Evolutionary conservation across 2,329 filamentous ascomycete species (phyloP).

Genomic region (Pyrenophora teres): DNA sequence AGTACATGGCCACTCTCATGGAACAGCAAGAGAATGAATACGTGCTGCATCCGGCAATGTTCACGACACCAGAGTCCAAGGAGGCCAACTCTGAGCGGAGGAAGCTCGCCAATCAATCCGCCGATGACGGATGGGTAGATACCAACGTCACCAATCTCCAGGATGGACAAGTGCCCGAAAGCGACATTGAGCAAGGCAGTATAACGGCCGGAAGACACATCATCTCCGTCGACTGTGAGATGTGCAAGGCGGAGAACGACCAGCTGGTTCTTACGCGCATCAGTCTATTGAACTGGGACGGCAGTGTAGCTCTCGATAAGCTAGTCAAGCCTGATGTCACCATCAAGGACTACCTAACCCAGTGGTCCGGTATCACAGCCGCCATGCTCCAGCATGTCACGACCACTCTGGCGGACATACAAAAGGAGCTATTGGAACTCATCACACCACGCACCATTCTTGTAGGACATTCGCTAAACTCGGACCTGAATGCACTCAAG

Average conservation of each 20-base stretch:
- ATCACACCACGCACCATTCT: constrained; percentile 75
- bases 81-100: constrained; percentile 59
- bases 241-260: constrained; percentile 85
- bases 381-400: constrained; percentile 81
- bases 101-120: constrained; percentile 55
- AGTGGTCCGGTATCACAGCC: constrained; percentile 86
- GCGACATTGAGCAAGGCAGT: constrained; percentile 77
- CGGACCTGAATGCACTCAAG: constrained; percentile 80
- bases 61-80: constrained; percentile 62
- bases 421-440: constrained; percentile 73
- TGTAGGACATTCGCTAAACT: constrained; percentile 80
- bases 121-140: constrained; percentile 77
- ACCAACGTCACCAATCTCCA: constrained; percentile 69
- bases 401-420: constrained; percentile 82
- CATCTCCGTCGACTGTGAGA: constrained; percentile 90
- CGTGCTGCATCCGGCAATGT: constrained; percentile 77
- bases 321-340: constrained; percentile 86
- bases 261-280: constrained; percentile 86
- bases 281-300: constrained; percentile 85
- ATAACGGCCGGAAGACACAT: constrained; percentile 80
- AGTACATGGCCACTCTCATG: constrained; percentile 72
- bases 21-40: constrained; percentile 86
- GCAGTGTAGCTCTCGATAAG: constrained; percentile 80
- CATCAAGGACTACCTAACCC: constrained; percentile 92
- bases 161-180: constrained; percentile 70